Percentiles rank a stretch among this genome's conserved stretches.
Evolutionary conservation across 371 early-diverging fungal species (phyloP).

Genomic region (Mucor mucedo): DNA sequence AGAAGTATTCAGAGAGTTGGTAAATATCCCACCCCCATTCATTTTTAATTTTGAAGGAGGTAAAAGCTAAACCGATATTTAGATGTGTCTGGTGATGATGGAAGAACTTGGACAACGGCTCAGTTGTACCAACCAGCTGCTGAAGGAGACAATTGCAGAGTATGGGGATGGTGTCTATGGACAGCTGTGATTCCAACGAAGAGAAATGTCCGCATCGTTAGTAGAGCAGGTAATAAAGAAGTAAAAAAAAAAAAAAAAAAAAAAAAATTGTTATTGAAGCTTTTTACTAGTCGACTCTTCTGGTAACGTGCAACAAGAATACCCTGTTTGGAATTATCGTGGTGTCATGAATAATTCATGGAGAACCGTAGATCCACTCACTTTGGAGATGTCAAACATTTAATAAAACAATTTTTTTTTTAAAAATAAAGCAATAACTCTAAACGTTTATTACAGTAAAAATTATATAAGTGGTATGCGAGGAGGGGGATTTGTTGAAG

Average conservation of each 20-base stretch:
- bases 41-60: neutral
- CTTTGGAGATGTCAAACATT: slow-evolving; percentile 11
- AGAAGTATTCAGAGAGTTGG: slow-evolving; percentile 73
- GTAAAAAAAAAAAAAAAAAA: neutral
- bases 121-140: slow-evolving; percentile 44
- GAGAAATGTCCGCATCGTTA: slow-evolving; percentile 51
- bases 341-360: slow-evolving; percentile 87
- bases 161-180: slow-evolving; percentile 87
- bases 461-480: slow-evolving; percentile 6
- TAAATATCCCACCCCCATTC: neutral
- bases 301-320: slow-evolving; percentile 80
- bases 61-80: neutral
- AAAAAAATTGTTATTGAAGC: neutral
- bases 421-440: neutral
- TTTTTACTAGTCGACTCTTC: slow-evolving; percentile 64
- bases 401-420: slow-evolving; percentile 7
- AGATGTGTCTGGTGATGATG: slow-evolving; percentile 85
- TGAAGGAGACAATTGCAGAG: slow-evolving; percentile 29
- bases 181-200: slow-evolving; percentile 49
- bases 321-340: slow-evolving; percentile 83
- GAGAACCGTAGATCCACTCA: slow-evolving; percentile 38
- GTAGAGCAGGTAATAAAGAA: slow-evolving; percentile 68
- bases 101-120: slow-evolving; percentile 78
- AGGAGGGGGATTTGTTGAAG: neutral
- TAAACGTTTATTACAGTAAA: slow-evolving; percentile 4